Evolutionary conservation across 495 filamentous ascomycete species (phyloP).

Genomic region (Penicillium antarcticum): DNA sequence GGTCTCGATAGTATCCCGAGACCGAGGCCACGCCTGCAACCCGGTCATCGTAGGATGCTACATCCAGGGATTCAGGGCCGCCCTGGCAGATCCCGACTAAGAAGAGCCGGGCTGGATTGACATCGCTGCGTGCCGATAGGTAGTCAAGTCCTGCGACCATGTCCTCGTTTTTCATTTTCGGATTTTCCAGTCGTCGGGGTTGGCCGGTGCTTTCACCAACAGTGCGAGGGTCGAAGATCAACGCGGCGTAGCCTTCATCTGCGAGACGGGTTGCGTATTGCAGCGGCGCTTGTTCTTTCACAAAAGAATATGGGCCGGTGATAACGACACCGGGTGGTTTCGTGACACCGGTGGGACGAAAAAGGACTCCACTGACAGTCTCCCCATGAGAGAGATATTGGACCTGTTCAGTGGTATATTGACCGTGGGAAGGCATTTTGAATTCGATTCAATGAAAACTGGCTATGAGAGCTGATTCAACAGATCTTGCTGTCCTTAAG

Average conservation of each 20-base stretch:
- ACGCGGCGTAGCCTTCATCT: slow-evolving; percentile 19
- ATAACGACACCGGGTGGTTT: slow-evolving; percentile 16
- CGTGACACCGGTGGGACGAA: slow-evolving; percentile 6
- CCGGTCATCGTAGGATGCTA: slow-evolving; percentile 19
- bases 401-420: slow-evolving; percentile 20
- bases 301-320: slow-evolving; percentile 16
- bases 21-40: slow-evolving; percentile 20
- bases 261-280: slow-evolving; percentile 22
- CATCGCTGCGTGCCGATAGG: slow-evolving; percentile 11
- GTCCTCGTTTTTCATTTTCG: slow-evolving; percentile 22
- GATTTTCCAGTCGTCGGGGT: slow-evolving; percentile 19
- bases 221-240: slow-evolving; percentile 20
- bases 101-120: slow-evolving; percentile 15
- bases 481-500: not conserved
- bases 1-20: slow-evolving; percentile 22
- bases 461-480: not conserved
- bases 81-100: slow-evolving; percentile 22
- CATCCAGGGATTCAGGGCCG: slow-evolving; percentile 19
- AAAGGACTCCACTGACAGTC: slow-evolving; percentile 10
- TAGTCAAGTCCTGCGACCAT: slow-evolving; percentile 21
- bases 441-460: not conserved
- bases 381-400: slow-evolving; percentile 16
- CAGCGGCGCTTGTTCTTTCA: slow-evolving; percentile 23
- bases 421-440: slow-evolving; percentile 21
- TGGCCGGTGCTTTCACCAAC: slow-evolving; percentile 23